Conservation (phyloP, 2,329 filamentous ascomycete species). For the Colletotrichum sp. region DNA sequence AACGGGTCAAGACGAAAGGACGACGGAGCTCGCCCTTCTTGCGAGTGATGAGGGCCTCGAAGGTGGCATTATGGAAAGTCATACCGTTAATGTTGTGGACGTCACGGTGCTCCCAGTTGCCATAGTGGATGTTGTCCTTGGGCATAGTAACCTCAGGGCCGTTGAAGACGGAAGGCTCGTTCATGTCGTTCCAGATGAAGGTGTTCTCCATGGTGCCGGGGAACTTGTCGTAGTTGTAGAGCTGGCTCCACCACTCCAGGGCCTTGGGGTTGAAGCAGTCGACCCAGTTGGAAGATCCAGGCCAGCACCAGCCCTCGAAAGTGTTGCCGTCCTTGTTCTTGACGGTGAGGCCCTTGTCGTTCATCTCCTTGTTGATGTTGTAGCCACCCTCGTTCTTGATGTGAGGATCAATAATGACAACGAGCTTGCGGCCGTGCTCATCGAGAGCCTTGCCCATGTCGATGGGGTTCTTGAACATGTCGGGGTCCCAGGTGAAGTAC, state of each 20-base stretch:
- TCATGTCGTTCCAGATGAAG: constrained; percentile 99
- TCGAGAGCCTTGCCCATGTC: constrained; percentile 90
- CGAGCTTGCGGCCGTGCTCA: constrained; percentile 84
- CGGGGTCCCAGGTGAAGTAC: constrained; percentile 96
- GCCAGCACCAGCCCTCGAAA: constrained; percentile 99
- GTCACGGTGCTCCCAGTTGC: constrained; percentile 95
- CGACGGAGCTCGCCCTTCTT: constrained; percentile 85
- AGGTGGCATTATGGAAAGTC: constrained; percentile 95
- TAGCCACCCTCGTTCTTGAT: constrained; percentile 93
- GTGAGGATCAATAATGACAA: constrained; percentile 94
- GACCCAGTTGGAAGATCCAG: constrained; percentile 94
- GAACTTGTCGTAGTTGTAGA: constrained; percentile 90
- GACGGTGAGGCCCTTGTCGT: constrained; percentile 81
- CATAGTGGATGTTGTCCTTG: constrained; percentile 93
- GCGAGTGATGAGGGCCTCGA: constrained; percentile 80
- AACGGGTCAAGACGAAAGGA: constrained; percentile 91
- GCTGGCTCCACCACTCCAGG: constrained; percentile 85
- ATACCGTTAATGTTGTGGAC: constrained; percentile 95
- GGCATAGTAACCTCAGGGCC: constrained; percentile 98
- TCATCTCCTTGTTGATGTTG: constrained; percentile 78
- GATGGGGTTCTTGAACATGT: constrained; percentile 85
- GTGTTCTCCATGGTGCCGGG: constrained; percentile 86
- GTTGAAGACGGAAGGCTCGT: constrained; percentile 98
- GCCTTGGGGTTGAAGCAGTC: constrained; percentile 95
- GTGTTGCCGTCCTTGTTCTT: constrained; percentile 88